A percentile compares a stretch with the other conserved stretches of the same genome.
These are phyloP conservation scores for Aspergillus fijiensis DNA, from an alignment of 2,329 filamentous ascomycete species.

Conservation along the genomic window DNA sequence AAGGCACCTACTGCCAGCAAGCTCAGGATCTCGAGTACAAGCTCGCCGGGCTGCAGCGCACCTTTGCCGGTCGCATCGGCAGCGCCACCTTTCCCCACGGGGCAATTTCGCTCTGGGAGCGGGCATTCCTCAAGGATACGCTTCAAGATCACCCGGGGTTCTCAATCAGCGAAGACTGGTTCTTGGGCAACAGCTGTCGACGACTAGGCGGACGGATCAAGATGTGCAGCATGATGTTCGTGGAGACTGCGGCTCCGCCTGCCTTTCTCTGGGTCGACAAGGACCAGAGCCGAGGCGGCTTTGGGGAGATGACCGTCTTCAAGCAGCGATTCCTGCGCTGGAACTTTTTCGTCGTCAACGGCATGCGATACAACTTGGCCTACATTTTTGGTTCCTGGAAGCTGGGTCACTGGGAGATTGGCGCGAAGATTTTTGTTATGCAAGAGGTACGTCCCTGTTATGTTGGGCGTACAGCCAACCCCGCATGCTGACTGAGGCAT, in stretches of 20 bases:
- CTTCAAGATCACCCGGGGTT: constrained; percentile 53
- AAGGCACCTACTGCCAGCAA: constrained; percentile 44
- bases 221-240: constrained; percentile 53
- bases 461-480: background rate
- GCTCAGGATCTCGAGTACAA: constrained; percentile 57
- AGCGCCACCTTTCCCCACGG: constrained; percentile 54
- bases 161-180: constrained; percentile 54
- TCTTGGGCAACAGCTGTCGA: constrained; percentile 51
- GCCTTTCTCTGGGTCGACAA: constrained; percentile 43
- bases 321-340: constrained; percentile 52
- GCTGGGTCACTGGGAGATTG: constrained; percentile 51
- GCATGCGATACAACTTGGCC: constrained; percentile 49
- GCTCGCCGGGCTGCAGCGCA: constrained; percentile 48
- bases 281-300: constrained; percentile 47
- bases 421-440: constrained; percentile 51
- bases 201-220: constrained; percentile 47
- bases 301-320: constrained; percentile 56
- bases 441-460: constrained; percentile 39
- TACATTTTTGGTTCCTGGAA: constrained; percentile 52
- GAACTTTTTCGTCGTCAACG: constrained; percentile 55
- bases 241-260: constrained; percentile 52
- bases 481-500: constrained; percentile 14
- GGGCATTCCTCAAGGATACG: constrained; percentile 46
- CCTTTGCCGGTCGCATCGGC: constrained; percentile 47
- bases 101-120: constrained; percentile 52